A percentile compares a stretch with the other conserved stretches of the same genome.
These are phyloP conservation scores for Pseudogymnoascus sp. DNA, from an alignment of 2,329 filamentous ascomycete species.

Conservation along the genomic window DNA sequence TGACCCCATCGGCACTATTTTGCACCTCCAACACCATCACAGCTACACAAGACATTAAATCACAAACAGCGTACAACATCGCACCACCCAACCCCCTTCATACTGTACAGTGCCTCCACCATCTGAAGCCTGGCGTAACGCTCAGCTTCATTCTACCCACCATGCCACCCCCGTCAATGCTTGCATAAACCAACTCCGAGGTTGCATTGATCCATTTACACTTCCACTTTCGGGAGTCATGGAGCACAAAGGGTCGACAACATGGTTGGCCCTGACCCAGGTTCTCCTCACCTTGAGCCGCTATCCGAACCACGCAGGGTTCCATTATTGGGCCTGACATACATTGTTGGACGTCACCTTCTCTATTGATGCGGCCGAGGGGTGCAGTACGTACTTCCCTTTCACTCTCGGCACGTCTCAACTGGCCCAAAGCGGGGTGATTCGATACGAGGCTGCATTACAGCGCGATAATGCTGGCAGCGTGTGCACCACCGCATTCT, in stretches of 20 bases:
- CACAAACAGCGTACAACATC: background rate
- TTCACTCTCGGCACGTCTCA: background rate
- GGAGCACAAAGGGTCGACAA: background rate
- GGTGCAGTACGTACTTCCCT: background rate
- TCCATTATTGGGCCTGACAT: background rate
- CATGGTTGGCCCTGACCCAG: background rate
- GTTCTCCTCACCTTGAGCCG: conserved; percentile 1
- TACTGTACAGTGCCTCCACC: too few species aligned
- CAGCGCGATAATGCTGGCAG: conserved; percentile 1
- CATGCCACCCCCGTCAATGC: background rate
- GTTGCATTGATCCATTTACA: conserved; percentile 1
- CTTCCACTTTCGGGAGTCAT: background rate
- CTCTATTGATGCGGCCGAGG: background rate
- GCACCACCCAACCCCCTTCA: background rate
- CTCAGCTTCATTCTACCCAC: background rate
- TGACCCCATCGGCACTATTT: background rate
- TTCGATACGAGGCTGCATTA: background rate
- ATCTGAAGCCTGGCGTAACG: background rate
- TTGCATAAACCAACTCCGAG: background rate
- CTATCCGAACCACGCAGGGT: background rate
- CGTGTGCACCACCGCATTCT: background rate
- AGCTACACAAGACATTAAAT: background rate
- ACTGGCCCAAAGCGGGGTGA: background rate
- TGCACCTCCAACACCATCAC: background rate
- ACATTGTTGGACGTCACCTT: background rate